These are phyloP conservation scores for Trichoderma koningii DNA, from an alignment of 2,329 filamentous ascomycete genomes.

Conservation along the genomic window DNA sequence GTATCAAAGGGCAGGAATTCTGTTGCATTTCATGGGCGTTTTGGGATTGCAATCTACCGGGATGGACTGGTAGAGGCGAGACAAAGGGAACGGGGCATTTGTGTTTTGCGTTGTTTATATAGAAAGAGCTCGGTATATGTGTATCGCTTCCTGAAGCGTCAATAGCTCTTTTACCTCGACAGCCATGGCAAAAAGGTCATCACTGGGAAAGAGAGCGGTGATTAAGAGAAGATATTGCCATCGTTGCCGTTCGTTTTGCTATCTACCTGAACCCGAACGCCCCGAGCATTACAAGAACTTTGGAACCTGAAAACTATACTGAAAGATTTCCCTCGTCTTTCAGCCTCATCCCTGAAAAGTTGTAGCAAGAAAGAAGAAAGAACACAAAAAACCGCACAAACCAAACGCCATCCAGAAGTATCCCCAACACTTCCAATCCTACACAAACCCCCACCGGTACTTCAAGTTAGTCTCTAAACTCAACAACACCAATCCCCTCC, in stretches of 20 bases:
- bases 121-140: neutral
- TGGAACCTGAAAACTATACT: neutral
- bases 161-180: neutral
- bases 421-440: neutral
- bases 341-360: neutral
- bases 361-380: neutral
- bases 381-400: conserved; percentile 1
- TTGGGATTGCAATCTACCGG: neutral
- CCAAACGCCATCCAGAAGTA: conserved; percentile 2
- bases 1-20: neutral
- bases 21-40: conserved; percentile 3
- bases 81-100: neutral
- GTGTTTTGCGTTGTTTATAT: neutral
- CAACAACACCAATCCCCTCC: conserved; percentile 44
- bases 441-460: neutral
- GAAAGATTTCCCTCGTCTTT: neutral
- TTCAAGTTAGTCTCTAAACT: neutral
- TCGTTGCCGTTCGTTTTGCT: conserved; percentile 31
- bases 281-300: conserved; percentile 25
- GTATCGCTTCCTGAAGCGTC: neutral
- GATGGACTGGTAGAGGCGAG: neutral
- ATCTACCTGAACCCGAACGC: conserved; percentile 34
- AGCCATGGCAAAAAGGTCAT: neutral
- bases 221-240: conserved; percentile 18
- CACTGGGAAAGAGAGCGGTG: no score